Evolutionary conservation across 345 rosid species (phyloP).

Genomic region (Excoecaria cochinchinensis): DNA sequence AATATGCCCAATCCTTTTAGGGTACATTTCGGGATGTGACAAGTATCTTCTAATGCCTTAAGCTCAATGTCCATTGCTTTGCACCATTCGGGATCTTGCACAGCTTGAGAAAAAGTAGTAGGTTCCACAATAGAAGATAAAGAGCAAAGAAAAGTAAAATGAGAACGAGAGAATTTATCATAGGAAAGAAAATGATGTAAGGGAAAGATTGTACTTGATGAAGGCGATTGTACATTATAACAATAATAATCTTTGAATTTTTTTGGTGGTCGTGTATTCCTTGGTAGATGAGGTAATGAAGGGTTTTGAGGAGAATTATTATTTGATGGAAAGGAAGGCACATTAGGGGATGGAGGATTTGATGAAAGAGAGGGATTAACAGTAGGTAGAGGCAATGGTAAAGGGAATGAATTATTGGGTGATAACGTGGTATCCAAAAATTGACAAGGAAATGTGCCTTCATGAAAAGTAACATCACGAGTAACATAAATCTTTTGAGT

Average conservation of each 20-base stretch:
- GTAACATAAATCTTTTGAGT: background rate
- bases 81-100: background rate
- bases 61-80: background rate
- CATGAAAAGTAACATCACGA: background rate
- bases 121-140: background rate
- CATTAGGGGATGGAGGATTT: background rate
- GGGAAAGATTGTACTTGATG: background rate
- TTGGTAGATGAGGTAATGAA: background rate
- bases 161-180: background rate
- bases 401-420: background rate
- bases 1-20: too few species aligned
- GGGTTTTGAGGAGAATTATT: too few species aligned
- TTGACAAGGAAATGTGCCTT: background rate
- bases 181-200: background rate
- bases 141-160: background rate
- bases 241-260: background rate
- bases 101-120: background rate
- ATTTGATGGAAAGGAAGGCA: background rate
- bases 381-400: background rate
- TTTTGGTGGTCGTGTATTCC: background rate
- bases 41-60: background rate
- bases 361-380: background rate
- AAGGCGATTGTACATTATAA: background rate
- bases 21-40: too few species aligned
- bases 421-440: too few species aligned